phyloP scores from a whole-genome alignment of 2,329 filamentous ascomycete genomes.

The Fusarium nematophilum region DNA sequence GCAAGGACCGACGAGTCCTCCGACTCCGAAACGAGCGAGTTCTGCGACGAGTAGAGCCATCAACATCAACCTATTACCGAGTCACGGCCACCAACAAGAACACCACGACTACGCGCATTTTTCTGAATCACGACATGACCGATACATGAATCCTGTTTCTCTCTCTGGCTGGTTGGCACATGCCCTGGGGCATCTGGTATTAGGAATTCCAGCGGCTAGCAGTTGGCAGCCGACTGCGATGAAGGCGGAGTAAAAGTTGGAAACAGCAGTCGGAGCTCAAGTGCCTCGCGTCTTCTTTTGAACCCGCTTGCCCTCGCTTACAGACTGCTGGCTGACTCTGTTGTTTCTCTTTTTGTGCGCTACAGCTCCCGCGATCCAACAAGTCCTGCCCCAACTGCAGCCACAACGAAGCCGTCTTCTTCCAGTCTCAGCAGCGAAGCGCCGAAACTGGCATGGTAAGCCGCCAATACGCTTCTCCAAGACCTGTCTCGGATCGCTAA shows the following conservation, averaged over 20 bases:
- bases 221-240: constrained; percentile 33
- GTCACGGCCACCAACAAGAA: constrained; percentile 3
- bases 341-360: constrained; percentile 45
- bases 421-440: constrained; percentile 97
- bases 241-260: constrained; percentile 31
- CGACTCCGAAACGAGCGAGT: constrained; percentile 33
- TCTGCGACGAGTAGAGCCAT: constrained; percentile 38
- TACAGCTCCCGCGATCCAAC: constrained; percentile 90
- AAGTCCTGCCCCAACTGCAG: constrained; percentile 87
- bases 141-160: constrained; percentile 12
- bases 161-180: constrained; percentile 38
- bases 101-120: constrained; percentile 10
- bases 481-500: constrained; percentile 4
- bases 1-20: too few species aligned
- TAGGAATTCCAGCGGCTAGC: constrained; percentile 22
- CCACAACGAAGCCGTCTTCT: constrained; percentile 94
- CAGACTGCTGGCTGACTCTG: constrained; percentile 57
- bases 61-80: constrained; percentile 32
- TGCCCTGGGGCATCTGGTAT: constrained; percentile 36
- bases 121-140: constrained; percentile 24
- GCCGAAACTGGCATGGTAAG: constrained; percentile 98
- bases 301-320: constrained; percentile 44
- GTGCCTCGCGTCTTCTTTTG: constrained; percentile 42
- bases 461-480: constrained; percentile 18
- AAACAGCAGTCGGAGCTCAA: constrained; percentile 41